These are phyloP conservation scores for Austroboletus niveus DNA, from an alignment of 1,284 basidiomycete genomes.

Conservation along the genomic window DNA sequence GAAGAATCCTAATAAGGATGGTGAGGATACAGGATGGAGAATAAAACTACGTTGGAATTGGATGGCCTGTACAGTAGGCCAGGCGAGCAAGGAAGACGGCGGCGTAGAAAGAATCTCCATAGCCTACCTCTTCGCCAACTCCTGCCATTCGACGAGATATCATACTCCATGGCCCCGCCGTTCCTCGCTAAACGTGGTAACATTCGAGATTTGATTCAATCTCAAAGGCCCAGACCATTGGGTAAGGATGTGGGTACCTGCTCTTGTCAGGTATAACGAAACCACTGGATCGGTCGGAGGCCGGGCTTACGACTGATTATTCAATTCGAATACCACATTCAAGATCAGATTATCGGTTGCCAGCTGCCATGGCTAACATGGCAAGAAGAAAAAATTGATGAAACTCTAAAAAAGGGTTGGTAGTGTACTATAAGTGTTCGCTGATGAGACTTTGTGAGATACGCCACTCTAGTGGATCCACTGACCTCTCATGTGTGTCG, in stretches of 20 bases:
- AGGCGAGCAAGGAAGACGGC: neutral
- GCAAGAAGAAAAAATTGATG: slow-evolving; percentile 2
- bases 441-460: neutral
- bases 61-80: neutral
- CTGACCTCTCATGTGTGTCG: neutral
- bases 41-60: neutral
- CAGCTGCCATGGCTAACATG: neutral
- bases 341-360: neutral
- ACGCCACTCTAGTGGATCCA: neutral
- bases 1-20: too few species aligned
- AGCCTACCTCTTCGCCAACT: too few species aligned
- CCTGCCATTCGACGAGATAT: neutral
- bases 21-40: neutral
- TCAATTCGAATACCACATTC: slow-evolving; percentile 7
- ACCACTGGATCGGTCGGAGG: neutral
- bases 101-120: neutral
- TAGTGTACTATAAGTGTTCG: neutral
- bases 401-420: slow-evolving; percentile 11
- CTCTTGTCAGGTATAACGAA: slow-evolving; percentile 3
- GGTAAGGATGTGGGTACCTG: neutral
- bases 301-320: neutral
- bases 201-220: slow-evolving; percentile 8
- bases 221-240: neutral
- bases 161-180: neutral
- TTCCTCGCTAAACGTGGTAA: slow-evolving; percentile 25